Base-by-base conservation (phyloP, 2,329 filamentous ascomycete genomes). In the Metarhizium brunneum region DNA sequence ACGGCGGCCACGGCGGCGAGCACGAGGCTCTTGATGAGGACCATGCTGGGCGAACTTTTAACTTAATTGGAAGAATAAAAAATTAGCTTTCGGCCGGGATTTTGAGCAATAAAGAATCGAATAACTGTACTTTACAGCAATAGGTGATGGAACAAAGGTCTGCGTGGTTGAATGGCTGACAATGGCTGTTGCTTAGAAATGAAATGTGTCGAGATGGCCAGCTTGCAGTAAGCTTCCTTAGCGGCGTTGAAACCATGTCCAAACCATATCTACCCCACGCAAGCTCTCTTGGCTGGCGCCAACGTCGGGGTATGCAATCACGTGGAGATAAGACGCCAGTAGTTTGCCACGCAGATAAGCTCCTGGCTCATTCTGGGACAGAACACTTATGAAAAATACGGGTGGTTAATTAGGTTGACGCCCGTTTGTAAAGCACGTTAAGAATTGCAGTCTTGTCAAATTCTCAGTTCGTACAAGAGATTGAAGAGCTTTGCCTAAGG, bases 21-120 rank as follows among this genome's bases (percentile, higher is more conserved):
- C 71, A 83, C 69, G 65, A 85, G 74, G 74, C 77, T 80, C 77
- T 82, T 84, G 62, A 85, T 62, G 56, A 81, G 71, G 65, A 83
- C 79, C 79, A 83, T 82, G 63, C 59, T 69, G 64, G 55, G 62
- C 55, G 54, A 59, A 59, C 49, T 40, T 54, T 57, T 42, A 50
- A 42, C 20, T 5, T 18, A 3, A 32, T 6, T 29, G n/a, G 4
- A 30, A 35, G 36, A 32, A 50, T 11, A 40, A 25, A 50, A 47
- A 36, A 47, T 43, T 45, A 35, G 43, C 38, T 47, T 35, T 11
- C 2, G 53, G 36, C 13, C 2, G 16, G 18, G 32, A 13, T 35
- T 51, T 8, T 32, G 49, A 11, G 36, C 35, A 54, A 43, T 38
- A 52, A 50, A 47, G 10, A 16, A 50, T 49, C 48, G 13, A 32